phyloP scores from a whole-genome alignment of 1,139 yeast genomes.

The Yamadazyma membranifaciens region DNA sequence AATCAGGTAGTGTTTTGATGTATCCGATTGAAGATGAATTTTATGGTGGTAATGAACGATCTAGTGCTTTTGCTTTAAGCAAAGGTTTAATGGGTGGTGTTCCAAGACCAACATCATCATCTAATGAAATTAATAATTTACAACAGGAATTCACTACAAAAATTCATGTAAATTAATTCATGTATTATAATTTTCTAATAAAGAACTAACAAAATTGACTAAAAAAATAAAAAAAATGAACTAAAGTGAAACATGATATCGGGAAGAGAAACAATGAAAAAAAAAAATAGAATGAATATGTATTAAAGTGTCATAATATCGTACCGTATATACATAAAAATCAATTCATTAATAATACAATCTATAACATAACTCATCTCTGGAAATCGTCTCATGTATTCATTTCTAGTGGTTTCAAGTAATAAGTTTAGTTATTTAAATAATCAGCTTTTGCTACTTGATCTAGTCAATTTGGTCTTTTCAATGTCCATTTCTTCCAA shows the following conservation, averaged over 20 bases:
- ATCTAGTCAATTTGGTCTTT: conserved; percentile 31
- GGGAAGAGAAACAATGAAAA: not conserved
- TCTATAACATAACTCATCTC: conserved; percentile 1
- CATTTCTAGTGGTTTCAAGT: no score
- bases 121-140: not conserved
- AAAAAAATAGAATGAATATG: not conserved
- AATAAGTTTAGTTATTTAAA: not conserved
- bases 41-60: conserved; percentile 72
- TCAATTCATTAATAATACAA: conserved; percentile 3
- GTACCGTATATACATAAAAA: conserved; percentile 3
- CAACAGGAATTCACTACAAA: no score
- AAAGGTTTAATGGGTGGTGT: conserved; percentile 85
- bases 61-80: conserved; percentile 79
- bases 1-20: conserved; percentile 75
- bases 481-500: conserved; percentile 24
- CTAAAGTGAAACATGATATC: no score
- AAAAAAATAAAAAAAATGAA: not conserved
- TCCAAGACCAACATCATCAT: conserved; percentile 22
- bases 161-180: no score
- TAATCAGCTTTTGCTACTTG: conserved; percentile 36
- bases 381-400: no score
- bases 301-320: conserved; percentile 4
- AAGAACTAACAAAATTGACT: no score
- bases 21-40: conserved; percentile 92
- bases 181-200: no score